Base-by-base conservation (phyloP, 192 early-diverging fungal species). In the Coemansia sp. region DNA sequence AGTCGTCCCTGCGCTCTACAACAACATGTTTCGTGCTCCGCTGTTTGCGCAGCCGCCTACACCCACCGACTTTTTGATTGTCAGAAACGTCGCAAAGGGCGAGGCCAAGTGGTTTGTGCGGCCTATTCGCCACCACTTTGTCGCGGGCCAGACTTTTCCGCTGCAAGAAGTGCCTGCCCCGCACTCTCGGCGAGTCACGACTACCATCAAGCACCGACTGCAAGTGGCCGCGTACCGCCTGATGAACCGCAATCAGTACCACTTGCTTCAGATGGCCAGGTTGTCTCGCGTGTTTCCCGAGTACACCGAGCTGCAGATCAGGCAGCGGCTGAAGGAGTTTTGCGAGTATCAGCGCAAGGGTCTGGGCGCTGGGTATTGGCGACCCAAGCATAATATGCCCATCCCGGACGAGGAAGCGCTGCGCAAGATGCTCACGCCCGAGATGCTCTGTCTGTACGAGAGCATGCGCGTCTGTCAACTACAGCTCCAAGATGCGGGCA, bases 261-360 rank as follows among this genome's bases (percentile, higher is more conserved):
- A 88, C 47, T 74, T 90, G 59, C 77, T 98, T 10, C 86, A 87
- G 53, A 93, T 94, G 77, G 88, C 82, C 46, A 89, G 92, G 71
- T 84, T 99, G 5, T 67, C 87, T 31, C 89, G 91, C 65, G 77
- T 87, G 47, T 99, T 96, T 61, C 92, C 95, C 15, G 93, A 92
- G 51, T 94, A 94, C 69, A 85, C 79, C 27, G 96, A 98, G 60
- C 70, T 88, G 46, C 91, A 95, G 60, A 87, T 99, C n/a, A 84
- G 93, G 19, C 92, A 95, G 75, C 88, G 94, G 47, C 82, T 99
- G 9, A 95, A 98, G 87, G 97, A 99, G 79, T 96, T 99, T 84
- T 89, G 93, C 35, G 94, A 98, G 79, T 96, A 93, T 65, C 91
- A 92, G 69, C 89, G 93, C 49, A 94, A 94, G 73, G 88, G 86